Base-by-base conservation (phyloP, 257 asterid species). In the Ilex asprella region DNA sequence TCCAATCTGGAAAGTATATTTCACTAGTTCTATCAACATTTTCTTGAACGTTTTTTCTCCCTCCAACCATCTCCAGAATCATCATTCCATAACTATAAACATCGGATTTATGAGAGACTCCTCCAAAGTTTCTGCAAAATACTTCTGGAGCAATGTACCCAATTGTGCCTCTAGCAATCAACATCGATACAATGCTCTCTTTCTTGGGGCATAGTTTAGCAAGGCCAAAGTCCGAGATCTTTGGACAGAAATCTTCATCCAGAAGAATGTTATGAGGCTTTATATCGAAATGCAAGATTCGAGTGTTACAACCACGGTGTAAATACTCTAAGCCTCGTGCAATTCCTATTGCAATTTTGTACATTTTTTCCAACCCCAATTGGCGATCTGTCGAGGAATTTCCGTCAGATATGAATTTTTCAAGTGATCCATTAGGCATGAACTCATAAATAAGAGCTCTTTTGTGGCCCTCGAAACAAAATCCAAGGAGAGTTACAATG, bases 381-480 rank as follows among this genome's bases (percentile, higher is more conserved):
- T 44, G 50, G 9, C 11, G 11, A 44, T 11, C 54, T 11, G 1
- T 49, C 54, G 16, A 49, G 2, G 54, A 15, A 49, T 12, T 49
- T 11, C 16, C 54, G 30, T 30, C 64, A 67, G n/a, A 11, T 46
- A 85, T 73, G 73, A 79, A 85, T 68, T 72, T 79, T 64, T 88
- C 96, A 44, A 83, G 50, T 10, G 96, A 85, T 61, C 84, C 80
- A 71, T 85, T 83, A 50, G 88, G 75, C 91, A 83, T 75, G 55
- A 56, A 86, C 41, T 86, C 95, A 56, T 81, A 80, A 60, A 84
- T 65, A 16, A 81, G 54, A 16, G 85, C 91, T 63, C 75, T 79
- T 59, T 31, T 79, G 10, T 63, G 65, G 30, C 72, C 21, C 29
- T 74, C 66, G 2, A 72, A 73, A 58, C 84, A 86, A 64, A 78